A percentile compares a stretch with the other conserved stretches of the same genome.
phyloP scores from a whole-genome alignment of 1,139 yeast species.

The Suhomyces wounanorum region DNA sequence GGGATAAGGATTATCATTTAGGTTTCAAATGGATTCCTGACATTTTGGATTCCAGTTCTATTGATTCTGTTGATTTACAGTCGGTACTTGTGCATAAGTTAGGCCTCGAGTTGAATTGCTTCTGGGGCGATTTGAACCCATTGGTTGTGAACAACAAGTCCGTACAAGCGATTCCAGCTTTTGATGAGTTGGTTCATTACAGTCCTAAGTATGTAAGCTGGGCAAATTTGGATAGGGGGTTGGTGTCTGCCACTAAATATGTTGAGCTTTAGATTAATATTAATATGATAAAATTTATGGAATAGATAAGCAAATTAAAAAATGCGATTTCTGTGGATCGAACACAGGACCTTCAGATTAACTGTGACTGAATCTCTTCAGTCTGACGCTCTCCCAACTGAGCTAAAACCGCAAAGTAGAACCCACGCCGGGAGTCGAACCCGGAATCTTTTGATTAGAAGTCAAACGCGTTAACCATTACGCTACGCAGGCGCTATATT shows the following conservation, averaged over 20 bases:
- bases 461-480: constrained; percentile 22
- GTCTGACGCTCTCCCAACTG: constrained; percentile 93
- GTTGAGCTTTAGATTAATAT: constrained; percentile 37
- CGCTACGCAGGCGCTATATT: constrained; percentile 18
- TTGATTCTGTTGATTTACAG: constrained; percentile 34
- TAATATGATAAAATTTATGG: background rate
- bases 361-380: constrained; percentile 53
- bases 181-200: constrained; percentile 63
- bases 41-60: constrained; percentile 42
- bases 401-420: constrained; percentile 51
- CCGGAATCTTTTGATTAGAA: constrained; percentile 20
- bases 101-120: constrained; percentile 62
- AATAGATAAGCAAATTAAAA: constrained; percentile 4
- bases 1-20: constrained; percentile 59
- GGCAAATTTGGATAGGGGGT: constrained; percentile 67
- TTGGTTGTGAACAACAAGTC: constrained; percentile 28
- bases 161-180: constrained; percentile 60
- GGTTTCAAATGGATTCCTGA: constrained; percentile 81
- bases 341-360: constrained; percentile 59
- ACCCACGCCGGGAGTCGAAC: constrained; percentile 23
- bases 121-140: constrained; percentile 67
- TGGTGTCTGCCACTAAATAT: constrained; percentile 54
- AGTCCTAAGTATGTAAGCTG: constrained; percentile 65
- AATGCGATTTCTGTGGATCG: constrained; percentile 45
- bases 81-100: constrained; percentile 36